Evolutionary conservation across 2,329 filamentous ascomycete genomes (phyloP).

Genomic region (Myriosclerotinia duriaeana): DNA sequence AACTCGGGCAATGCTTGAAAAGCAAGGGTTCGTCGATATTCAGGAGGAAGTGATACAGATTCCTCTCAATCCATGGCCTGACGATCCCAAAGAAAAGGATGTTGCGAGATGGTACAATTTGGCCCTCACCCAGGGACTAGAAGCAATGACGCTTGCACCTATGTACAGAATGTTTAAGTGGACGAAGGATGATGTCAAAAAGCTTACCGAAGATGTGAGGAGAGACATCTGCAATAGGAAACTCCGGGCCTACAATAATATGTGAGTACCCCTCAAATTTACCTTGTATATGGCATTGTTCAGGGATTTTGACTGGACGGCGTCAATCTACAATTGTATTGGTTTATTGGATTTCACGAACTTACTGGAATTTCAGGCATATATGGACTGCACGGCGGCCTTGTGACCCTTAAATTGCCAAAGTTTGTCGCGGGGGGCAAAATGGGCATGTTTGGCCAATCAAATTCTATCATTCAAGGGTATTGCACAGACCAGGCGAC

Average conservation of each 20-base stretch:
- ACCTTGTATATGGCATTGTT: neutral
- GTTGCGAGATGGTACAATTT: conserved; percentile 84
- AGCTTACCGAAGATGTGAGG: conserved; percentile 62
- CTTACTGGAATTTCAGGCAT: conserved; percentile 31
- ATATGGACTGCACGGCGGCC: conserved; percentile 39
- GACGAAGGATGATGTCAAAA: conserved; percentile 60
- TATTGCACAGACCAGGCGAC: too few relatives aligned
- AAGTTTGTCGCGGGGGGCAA: too few relatives aligned
- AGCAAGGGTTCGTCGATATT: conserved; percentile 78
- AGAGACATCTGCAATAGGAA: conserved; percentile 67
- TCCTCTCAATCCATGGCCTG: conserved; percentile 72
- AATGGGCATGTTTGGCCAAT: too few relatives aligned
- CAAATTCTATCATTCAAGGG: too few relatives aligned
- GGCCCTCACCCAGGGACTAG: conserved; percentile 69
- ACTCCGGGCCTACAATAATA: conserved; percentile 70
- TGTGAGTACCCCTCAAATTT: conserved; percentile 57
- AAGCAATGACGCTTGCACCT: conserved; percentile 71
- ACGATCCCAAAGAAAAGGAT: conserved; percentile 61
- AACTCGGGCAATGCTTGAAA: conserved; percentile 60
- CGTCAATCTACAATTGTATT: neutral
- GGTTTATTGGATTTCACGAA: conserved; percentile 18
- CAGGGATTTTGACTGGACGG: neutral
- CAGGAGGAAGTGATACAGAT: conserved; percentile 66
- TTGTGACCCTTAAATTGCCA: neutral
- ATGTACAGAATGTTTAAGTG: conserved; percentile 65